These are phyloP conservation scores for Trematosphaeria pertusa DNA, from an alignment of 2,329 filamentous ascomycete species.

Conservation along the genomic window DNA sequence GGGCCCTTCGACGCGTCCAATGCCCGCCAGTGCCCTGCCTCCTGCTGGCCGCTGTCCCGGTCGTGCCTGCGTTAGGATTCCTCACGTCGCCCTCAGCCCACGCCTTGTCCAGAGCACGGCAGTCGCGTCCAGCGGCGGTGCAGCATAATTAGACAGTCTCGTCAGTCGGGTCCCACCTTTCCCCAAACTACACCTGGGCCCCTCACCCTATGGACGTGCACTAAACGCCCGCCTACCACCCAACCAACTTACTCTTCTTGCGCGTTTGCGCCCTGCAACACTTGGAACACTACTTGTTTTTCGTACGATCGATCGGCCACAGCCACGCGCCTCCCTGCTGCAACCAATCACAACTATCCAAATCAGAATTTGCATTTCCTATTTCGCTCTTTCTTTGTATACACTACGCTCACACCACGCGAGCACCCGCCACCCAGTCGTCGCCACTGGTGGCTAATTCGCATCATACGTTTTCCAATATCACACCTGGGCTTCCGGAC, in stretches of 20 bases:
- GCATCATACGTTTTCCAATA: background rate
- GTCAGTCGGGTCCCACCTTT: constrained; percentile 33
- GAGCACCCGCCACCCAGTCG: constrained; percentile 10
- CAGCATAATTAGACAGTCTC: constrained; percentile 33
- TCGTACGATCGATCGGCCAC: constrained; percentile 30
- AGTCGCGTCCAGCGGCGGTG: constrained; percentile 25
- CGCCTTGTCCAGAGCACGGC: constrained; percentile 24
- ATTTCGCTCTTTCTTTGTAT: constrained; percentile 34
- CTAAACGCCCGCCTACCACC: constrained; percentile 31
- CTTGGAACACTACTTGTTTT: constrained; percentile 42
- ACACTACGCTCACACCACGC: constrained; percentile 25
- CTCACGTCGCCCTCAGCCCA: constrained; percentile 21
- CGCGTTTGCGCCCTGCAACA: constrained; percentile 50
- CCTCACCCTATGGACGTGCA: constrained; percentile 36
- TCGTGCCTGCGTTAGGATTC: constrained; percentile 29
- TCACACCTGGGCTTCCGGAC: background rate
- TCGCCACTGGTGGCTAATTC: constrained; percentile 33
- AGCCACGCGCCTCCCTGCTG: constrained; percentile 28
- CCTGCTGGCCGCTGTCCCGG: constrained; percentile 37
- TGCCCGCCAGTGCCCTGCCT: constrained; percentile 34
- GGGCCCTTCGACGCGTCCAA: constrained; percentile 35
- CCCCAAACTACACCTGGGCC: constrained; percentile 26
- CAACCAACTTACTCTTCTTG: constrained; percentile 45
- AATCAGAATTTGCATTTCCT: constrained; percentile 35
- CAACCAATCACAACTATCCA: constrained; percentile 32